phyloP scores from a whole-genome alignment of 2,329 filamentous ascomycete species.

The Beauveria caledonica region DNA sequence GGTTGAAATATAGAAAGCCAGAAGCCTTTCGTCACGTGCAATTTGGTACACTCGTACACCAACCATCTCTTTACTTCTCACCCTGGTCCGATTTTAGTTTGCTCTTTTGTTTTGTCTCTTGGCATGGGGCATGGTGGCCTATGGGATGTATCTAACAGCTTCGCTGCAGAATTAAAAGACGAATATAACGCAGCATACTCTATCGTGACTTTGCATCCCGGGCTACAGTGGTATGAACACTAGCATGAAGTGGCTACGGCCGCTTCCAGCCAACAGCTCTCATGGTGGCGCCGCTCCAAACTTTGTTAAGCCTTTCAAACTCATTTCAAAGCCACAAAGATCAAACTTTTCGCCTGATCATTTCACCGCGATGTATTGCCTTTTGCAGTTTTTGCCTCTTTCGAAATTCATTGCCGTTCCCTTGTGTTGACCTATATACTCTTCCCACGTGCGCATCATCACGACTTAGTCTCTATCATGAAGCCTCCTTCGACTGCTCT shows the following conservation, averaged over 20 bases:
- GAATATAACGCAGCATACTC: constrained; percentile 3
- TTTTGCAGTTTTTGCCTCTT: too few species aligned
- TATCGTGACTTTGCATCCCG: not conserved
- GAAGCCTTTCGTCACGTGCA: not conserved
- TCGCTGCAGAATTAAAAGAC: constrained; percentile 10
- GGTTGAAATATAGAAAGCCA: constrained; percentile 9
- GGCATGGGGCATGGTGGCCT: not conserved
- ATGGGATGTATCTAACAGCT: constrained; percentile 11
- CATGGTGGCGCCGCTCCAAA: not conserved
- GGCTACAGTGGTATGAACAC: too few species aligned
- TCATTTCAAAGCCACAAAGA: too few species aligned
- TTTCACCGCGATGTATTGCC: too few species aligned
- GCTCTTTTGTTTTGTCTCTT: not conserved
- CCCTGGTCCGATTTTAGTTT: not conserved
- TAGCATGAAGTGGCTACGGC: too few species aligned
- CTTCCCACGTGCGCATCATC: not conserved
- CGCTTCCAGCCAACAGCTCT: not conserved
- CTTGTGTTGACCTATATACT: not conserved
- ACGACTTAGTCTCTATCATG: not conserved
- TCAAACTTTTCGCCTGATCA: too few species aligned
- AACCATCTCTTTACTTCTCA: constrained; percentile 3
- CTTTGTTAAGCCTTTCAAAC: too few species aligned
- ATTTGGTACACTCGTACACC: not conserved
- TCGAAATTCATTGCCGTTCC: too few species aligned
- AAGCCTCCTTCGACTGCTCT: not conserved